Evolutionary conservation across 2,329 filamentous ascomycete species (phyloP).

Genomic region (Ophiostoma novo-ulmi): DNA sequence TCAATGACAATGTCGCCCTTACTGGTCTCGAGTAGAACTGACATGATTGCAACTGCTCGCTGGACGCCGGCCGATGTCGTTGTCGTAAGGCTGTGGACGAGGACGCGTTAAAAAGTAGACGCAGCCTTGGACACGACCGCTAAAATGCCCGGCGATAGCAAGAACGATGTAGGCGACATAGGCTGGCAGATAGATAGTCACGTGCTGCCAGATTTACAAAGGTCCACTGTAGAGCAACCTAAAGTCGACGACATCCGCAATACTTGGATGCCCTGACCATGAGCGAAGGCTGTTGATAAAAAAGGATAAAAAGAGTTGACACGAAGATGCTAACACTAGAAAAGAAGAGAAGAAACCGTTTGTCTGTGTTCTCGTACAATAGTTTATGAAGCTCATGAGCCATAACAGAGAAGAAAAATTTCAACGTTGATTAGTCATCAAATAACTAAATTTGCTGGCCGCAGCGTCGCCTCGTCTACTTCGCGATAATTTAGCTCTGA

Average conservation of each 20-base stretch:
- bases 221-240: not conserved
- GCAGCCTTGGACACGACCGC: not conserved
- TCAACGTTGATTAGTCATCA: not conserved
- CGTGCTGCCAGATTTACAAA: not conserved
- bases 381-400: not conserved
- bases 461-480: too few relatives aligned
- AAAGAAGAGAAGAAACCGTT: too few relatives aligned
- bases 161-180: not conserved
- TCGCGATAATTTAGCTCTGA: too few relatives aligned
- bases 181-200: not conserved
- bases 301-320: too few relatives aligned
- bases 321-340: not conserved
- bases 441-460: not conserved
- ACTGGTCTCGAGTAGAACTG: slow-evolving; percentile 87
- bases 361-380: not conserved
- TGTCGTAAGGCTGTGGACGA: not conserved
- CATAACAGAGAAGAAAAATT: not conserved
- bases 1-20: slow-evolving; percentile 93
- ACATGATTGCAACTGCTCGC: slow-evolving; percentile 54
- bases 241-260: not conserved
- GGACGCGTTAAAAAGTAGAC: not conserved
- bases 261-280: too few relatives aligned
- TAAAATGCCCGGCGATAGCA: not conserved
- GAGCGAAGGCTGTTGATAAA: too few relatives aligned
- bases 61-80: not conserved